These are phyloP conservation scores for Malbranchea zuffiana DNA, from an alignment of 2,329 filamentous ascomycete genomes.

Conservation along the genomic window DNA sequence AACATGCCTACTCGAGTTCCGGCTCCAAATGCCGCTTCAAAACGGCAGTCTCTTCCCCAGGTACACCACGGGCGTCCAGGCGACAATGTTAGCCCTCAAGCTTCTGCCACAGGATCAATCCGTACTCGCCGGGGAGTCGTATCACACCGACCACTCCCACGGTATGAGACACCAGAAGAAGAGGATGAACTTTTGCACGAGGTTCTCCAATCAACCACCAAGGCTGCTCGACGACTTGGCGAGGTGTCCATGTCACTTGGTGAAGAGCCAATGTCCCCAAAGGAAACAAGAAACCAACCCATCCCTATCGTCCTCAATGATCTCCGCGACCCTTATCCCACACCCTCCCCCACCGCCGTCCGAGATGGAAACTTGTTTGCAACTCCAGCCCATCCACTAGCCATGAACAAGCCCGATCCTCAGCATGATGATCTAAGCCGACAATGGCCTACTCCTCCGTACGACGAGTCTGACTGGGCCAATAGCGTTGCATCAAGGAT, in stretches of 20 bases:
- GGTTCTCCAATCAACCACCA: conserved; percentile 64
- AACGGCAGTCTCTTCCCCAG: conserved; percentile 33
- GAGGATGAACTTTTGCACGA: conserved; percentile 94
- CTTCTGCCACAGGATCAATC: conserved; percentile 41
- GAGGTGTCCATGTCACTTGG: conserved; percentile 23
- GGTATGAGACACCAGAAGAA: conserved; percentile 91
- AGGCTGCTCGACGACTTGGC: conserved; percentile 61
- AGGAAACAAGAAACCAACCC: conserved; percentile 6
- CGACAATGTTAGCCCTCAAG: conserved; percentile 12
- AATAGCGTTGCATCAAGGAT: conserved; percentile 71
- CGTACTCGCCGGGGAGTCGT: conserved; percentile 67
- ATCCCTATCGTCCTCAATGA: conserved; percentile 15
- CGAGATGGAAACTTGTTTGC: conserved; percentile 62
- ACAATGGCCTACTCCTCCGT: conserved; percentile 92
- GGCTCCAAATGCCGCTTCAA: conserved; percentile 19
- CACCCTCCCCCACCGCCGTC: conserved; percentile 70
- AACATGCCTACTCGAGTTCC: conserved; percentile 30
- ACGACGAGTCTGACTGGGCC: conserved; percentile 88
- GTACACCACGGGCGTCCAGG: no score
- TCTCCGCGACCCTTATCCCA: conserved; percentile 48
- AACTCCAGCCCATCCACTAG: conserved; percentile 52
- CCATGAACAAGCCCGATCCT: conserved; percentile 49
- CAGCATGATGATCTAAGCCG: conserved; percentile 43
- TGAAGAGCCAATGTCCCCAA: conserved; percentile 7
- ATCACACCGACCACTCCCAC: conserved; percentile 61